These are phyloP conservation scores for Globisporangium splendens DNA, from an alignment of 352 stramenopile species.

Conservation along the genomic window DNA sequence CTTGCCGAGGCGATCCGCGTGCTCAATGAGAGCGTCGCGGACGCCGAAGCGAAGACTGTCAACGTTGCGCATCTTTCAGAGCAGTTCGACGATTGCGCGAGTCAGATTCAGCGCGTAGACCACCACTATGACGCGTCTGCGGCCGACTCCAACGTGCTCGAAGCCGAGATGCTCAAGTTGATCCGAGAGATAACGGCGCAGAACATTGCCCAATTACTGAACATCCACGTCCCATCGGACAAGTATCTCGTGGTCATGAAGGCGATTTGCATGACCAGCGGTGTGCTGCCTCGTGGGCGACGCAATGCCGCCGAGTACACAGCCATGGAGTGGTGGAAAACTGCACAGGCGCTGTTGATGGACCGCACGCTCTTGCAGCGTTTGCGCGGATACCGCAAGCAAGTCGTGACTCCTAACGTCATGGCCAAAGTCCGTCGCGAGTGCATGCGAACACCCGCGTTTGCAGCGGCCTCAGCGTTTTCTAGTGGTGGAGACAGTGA, in stretches of 20 bases:
- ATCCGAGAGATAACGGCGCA: conserved; percentile 71
- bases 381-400: conserved; percentile 49
- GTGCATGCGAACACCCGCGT: conserved; percentile 49
- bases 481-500: neutral
- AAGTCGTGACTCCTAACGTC: conserved; percentile 50
- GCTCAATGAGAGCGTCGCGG: conserved; percentile 71
- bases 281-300: conserved; percentile 46
- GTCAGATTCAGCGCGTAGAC: conserved; percentile 49
- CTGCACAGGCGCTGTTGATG: conserved; percentile 74
- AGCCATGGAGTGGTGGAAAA: conserved; percentile 79
- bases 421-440: conserved; percentile 78
- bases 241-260: conserved; percentile 65
- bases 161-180: conserved; percentile 54
- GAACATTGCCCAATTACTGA: conserved; percentile 67
- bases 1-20: conserved; percentile 41
- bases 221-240: conserved; percentile 45
- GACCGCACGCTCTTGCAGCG: conserved; percentile 62
- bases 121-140: conserved; percentile 40
- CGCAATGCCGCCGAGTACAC: conserved; percentile 64
- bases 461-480: conserved; percentile 22
- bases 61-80: conserved; percentile 35
- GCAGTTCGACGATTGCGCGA: conserved; percentile 52
- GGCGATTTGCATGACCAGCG: conserved; percentile 67
- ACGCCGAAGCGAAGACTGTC: conserved; percentile 64
- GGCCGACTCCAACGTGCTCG: conserved; percentile 47